These are phyloP conservation scores for Russula abietina DNA, from an alignment of 768 basidiomycete genomes.

Conservation along the genomic window DNA sequence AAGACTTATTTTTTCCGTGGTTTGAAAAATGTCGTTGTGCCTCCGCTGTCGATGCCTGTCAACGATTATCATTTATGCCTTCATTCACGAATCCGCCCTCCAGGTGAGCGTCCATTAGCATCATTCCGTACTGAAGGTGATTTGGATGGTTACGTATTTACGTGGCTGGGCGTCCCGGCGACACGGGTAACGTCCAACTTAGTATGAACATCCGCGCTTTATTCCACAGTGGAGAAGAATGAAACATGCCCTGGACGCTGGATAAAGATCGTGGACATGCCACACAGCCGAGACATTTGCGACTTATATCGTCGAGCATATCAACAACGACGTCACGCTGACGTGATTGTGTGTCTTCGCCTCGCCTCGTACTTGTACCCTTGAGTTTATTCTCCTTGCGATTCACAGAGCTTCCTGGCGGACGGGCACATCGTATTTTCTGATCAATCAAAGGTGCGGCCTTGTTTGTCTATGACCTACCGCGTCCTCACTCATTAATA, in stretches of 20 bases:
- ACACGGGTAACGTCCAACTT: slow-evolving; percentile 53
- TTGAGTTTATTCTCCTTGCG: too few species aligned
- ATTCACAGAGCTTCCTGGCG: too few species aligned
- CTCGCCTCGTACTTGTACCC: too few species aligned
- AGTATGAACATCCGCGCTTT: slow-evolving; percentile 48
- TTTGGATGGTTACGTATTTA: slow-evolving; percentile 56
- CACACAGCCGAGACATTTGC: slow-evolving; percentile 63
- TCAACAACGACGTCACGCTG: too few species aligned
- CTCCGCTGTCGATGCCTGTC: too few species aligned
- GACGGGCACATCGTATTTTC: too few species aligned
- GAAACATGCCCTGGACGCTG: slow-evolving; percentile 27
- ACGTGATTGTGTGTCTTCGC: too few species aligned
- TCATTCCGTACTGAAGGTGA: slow-evolving; percentile 74
- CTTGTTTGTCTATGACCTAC: background rate
- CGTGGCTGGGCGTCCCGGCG: slow-evolving; percentile 31
- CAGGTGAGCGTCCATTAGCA: slow-evolving; percentile 57
- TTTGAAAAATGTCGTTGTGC: too few species aligned
- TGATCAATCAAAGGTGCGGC: slow-evolving; percentile 57
- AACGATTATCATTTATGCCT: too few species aligned
- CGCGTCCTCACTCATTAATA: slow-evolving; percentile 28
- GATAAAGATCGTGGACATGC: slow-evolving; percentile 36
- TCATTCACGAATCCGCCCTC: background rate
- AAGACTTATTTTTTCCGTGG: slow-evolving; percentile 24
- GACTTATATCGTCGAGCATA: too few species aligned
- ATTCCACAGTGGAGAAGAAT: slow-evolving; percentile 46